Evolutionary conservation across 768 basidiomycete species (phyloP), one percentile per base, ranked within the genome.

Genomic region (Pisolithus marmoratus): DNA sequence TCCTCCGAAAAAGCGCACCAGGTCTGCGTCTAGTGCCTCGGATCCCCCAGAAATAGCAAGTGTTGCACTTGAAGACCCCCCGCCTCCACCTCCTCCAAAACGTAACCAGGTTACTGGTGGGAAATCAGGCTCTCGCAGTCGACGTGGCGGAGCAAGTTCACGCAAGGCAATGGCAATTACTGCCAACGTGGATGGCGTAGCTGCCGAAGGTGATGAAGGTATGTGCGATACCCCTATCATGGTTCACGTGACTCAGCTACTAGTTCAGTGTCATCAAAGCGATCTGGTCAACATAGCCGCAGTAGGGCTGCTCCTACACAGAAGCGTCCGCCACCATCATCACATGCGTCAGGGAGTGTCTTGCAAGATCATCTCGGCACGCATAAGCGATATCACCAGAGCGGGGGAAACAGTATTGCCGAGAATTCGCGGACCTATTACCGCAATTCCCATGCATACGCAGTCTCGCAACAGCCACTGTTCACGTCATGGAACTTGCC

Each of bases 401-500:
- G 67, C 47, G 52, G 63, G 15, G 74, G 71, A 37, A 55, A 69
- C 38, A 68, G 67, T 58, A 60, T 71, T 46, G 71, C 72, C 56
- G 80, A 81, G 56, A 70, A 70, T 53, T 77, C 84, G 49, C 79
- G 84, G 53, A 81, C 85, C 53, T 88, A 34, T 34, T 34, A 87
- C 66, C 84, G 82, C 61, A 85, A 84, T 70, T 82, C 85, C 54
- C 87, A 89, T 76, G 85, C 83, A 22, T 88, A 87, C 64, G 85
- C 79, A 43, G 81, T 87, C 48, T 84, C 85, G 12, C 87, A 89
- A 61, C 86, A 89, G 63, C 81, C 85, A 29, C 72, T 89, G 8
- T 81, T 82, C 70, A 90, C 87, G 34, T 85, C 87, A 47, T 98
- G 94, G 94, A 82, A 84, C 51, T 74, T 98, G 46, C 94, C 94